Evolutionary conservation across 208 protist species (phyloP).

Genomic region (Wallacemonas sp.): DNA sequence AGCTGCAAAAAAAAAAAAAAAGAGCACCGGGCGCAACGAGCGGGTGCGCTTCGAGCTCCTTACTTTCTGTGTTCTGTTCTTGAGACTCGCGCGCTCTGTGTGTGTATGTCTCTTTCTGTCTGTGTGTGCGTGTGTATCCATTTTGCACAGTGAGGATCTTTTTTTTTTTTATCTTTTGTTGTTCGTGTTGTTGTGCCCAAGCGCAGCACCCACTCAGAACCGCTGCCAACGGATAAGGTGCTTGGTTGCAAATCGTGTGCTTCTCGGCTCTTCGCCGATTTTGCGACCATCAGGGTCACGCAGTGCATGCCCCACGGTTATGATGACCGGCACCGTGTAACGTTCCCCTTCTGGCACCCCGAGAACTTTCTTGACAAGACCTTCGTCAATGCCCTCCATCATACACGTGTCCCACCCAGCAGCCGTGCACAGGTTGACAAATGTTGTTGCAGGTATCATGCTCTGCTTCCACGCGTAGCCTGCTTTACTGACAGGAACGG

Average conservation of each 20-base stretch:
- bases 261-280: constrained; percentile 22
- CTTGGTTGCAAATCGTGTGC: constrained; percentile 44
- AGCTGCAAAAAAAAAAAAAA: too few relatives aligned
- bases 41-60: too few relatives aligned
- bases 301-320: constrained; percentile 66
- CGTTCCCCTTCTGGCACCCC: constrained; percentile 47
- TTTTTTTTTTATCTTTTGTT: background rate
- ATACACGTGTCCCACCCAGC: constrained; percentile 67
- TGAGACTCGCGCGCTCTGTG: too few relatives aligned
- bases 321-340: constrained; percentile 78
- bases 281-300: constrained; percentile 16
- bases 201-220: too few relatives aligned
- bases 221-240: constrained; percentile 68
- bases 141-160: too few relatives aligned
- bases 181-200: background rate
- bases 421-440: constrained; percentile 64
- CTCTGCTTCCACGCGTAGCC: constrained; percentile 89
- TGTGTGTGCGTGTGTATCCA: too few relatives aligned
- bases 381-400: constrained; percentile 89
- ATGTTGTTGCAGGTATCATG: constrained; percentile 83
- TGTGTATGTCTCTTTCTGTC: too few relatives aligned
- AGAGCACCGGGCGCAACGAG: too few relatives aligned
- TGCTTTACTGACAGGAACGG: constrained; percentile 57
- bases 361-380: constrained; percentile 58
- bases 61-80: too few relatives aligned